Percentiles rank a stretch among this genome's conserved stretches.
Evolutionary conservation across 805 yeast species (phyloP).

Genomic region (Candida jianshihensis): DNA sequence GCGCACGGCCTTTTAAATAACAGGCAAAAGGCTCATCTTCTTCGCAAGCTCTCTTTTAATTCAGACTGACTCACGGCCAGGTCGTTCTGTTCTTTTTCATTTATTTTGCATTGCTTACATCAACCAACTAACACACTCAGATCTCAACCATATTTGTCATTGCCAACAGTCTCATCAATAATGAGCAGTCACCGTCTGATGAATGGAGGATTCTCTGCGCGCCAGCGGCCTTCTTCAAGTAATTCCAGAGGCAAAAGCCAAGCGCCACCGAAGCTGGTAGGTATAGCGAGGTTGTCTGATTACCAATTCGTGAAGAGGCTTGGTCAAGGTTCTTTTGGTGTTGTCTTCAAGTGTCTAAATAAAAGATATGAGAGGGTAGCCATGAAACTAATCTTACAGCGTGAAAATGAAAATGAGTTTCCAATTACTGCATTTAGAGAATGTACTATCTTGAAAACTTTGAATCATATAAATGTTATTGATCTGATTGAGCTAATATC

Average conservation of each 20-base stretch:
- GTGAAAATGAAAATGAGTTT: constrained; percentile 44
- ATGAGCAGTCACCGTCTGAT: background rate
- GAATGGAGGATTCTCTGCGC: background rate
- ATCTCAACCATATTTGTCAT: too few species aligned
- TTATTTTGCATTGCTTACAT: too few species aligned
- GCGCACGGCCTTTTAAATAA: too few species aligned
- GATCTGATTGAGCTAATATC: constrained; percentile 76
- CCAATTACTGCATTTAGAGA: constrained; percentile 96
- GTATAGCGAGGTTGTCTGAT: constrained; percentile 20
- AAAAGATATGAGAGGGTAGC: constrained; percentile 63
- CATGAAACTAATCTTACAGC: constrained; percentile 66
- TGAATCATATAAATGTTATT: constrained; percentile 65
- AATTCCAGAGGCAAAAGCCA: constrained; percentile 15
- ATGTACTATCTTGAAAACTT: constrained; percentile 67
- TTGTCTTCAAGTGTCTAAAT: constrained; percentile 71
- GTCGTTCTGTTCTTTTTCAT: too few species aligned
- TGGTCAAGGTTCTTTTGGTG: constrained; percentile 87
- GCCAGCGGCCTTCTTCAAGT: constrained; percentile 2
- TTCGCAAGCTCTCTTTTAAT: too few species aligned
- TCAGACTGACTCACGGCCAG: too few species aligned
- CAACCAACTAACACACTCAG: too few species aligned
- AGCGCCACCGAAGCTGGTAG: constrained; percentile 2
- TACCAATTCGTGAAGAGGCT: constrained; percentile 36
- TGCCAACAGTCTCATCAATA: too few species aligned
- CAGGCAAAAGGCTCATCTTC: too few species aligned